These are phyloP conservation scores for Pelargonium nanum DNA, from an alignment of 345 rosid species.

Conservation along the genomic window DNA sequence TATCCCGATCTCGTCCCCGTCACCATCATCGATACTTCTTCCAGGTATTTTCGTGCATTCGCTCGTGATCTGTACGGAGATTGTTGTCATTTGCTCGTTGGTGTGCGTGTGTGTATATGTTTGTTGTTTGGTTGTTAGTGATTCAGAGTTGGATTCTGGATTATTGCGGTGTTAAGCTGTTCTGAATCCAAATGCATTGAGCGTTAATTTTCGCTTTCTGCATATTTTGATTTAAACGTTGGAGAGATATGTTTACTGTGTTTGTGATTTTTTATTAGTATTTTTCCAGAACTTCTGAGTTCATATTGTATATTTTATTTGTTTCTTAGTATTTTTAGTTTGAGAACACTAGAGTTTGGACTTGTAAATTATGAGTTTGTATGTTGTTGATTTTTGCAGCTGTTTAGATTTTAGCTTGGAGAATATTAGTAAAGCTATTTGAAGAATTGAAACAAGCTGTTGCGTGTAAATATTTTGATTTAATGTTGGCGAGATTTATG, in stretches of 20 bases:
- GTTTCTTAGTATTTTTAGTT: no score
- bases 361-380: not conserved
- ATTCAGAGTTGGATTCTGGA: not conserved
- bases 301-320: no score
- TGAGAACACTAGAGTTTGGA: not conserved
- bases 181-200: not conserved
- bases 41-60: slow-evolving; percentile 31
- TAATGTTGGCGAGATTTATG: no score
- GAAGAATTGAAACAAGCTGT: slow-evolving; percentile 73
- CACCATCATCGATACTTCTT: slow-evolving; percentile 74
- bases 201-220: no score
- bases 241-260: no score
- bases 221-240: no score
- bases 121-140: not conserved
- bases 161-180: not conserved
- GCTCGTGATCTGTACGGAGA: not conserved
- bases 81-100: not conserved
- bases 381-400: slow-evolving; percentile 1
- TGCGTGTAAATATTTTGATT: no score
- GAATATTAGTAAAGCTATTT: slow-evolving; percentile 50
- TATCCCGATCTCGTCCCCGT: slow-evolving; percentile 65
- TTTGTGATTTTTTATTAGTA: no score
- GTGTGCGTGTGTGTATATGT: not conserved
- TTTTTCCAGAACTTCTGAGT: no score
- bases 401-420: slow-evolving; percentile 39